phyloP scores from a whole-genome alignment of 83 land plant genomes.

The Larix sibirica region DNA sequence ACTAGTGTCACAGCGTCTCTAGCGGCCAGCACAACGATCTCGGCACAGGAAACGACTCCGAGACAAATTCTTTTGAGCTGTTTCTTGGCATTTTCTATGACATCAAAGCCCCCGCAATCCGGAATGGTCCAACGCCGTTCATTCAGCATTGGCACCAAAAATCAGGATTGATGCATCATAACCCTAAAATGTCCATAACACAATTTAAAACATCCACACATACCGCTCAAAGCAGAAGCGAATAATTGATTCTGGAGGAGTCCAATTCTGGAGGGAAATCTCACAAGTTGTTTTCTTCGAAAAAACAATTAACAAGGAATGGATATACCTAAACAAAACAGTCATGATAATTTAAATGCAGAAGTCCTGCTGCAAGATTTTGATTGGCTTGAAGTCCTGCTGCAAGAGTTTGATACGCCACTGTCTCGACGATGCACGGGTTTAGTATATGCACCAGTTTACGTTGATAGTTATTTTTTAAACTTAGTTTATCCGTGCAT shows the following conservation, averaged over 20 bases:
- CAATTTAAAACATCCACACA: no score
- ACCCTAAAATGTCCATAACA: conserved; percentile 29
- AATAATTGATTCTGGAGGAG: no score
- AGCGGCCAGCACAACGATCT: conserved; percentile 60
- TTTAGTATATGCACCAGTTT: no score
- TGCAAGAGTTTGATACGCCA: neutral
- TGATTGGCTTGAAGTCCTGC: conserved; percentile 4
- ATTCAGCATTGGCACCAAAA: conserved; percentile 43
- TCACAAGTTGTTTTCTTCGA: neutral
- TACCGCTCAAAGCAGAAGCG: no score
- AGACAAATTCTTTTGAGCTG: conserved; percentile 48
- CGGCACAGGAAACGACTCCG: conserved; percentile 61
- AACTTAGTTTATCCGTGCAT: no score
- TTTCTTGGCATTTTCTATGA: conserved; percentile 54
- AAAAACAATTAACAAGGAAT: neutral
- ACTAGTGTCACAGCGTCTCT: conserved; percentile 60
- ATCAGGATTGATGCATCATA: conserved; percentile 66
- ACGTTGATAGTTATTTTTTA: no score
- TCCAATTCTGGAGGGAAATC: neutral
- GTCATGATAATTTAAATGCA: conserved; percentile 30
- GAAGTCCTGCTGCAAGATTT: conserved; percentile 22
- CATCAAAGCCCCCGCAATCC: conserved; percentile 63
- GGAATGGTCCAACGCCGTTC: conserved; percentile 27
- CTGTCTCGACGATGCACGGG: no score
- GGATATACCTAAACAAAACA: conserved; percentile 28